Evolutionary conservation across 2,329 filamentous ascomycete species (phyloP).

Genomic region (Pseudogymnoascus destructans): DNA sequence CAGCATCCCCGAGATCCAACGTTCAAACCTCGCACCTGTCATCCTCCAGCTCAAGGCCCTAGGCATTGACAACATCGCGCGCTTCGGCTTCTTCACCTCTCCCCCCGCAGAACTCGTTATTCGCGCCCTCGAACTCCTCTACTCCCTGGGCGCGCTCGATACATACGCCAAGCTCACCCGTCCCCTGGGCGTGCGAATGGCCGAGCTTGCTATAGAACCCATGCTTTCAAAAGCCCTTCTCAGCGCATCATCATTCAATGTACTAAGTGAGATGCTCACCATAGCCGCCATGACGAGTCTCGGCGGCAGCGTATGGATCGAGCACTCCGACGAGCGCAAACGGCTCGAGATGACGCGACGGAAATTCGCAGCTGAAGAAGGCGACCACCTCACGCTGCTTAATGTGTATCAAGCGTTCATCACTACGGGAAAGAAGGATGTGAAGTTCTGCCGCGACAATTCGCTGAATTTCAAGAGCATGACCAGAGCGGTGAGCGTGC

Average conservation of each 20-base stretch:
- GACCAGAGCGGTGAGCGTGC: conserved; percentile 69
- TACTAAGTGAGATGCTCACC: conserved; percentile 72
- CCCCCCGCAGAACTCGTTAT: conserved; percentile 76
- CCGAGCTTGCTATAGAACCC: conserved; percentile 81
- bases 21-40: conserved; percentile 77
- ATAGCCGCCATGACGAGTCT: conserved; percentile 91
- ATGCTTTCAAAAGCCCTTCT: conserved; percentile 91
- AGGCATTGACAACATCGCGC: conserved; percentile 84
- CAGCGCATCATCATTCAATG: conserved; percentile 59
- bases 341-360: conserved; percentile 59
- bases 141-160: conserved; percentile 74
- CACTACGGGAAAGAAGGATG: conserved; percentile 67
- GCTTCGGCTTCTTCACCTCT: conserved; percentile 78
- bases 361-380: conserved; percentile 83
- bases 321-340: conserved; percentile 65
- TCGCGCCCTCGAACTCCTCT: conserved; percentile 78
- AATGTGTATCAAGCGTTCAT: conserved; percentile 90
- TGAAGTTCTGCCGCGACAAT: conserved; percentile 78
- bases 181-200: conserved; percentile 82
- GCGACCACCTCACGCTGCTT: conserved; percentile 81
- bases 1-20: conserved; percentile 81
- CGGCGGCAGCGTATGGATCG: conserved; percentile 71
- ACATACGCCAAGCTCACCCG: conserved; percentile 81
- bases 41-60: conserved; percentile 88
- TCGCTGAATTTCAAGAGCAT: conserved; percentile 78